Evolutionary conservation across 1,139 yeast genomes (phyloP), one percentile per base, ranked within the genome.

Genomic region (Tardiomyces depauwii): DNA sequence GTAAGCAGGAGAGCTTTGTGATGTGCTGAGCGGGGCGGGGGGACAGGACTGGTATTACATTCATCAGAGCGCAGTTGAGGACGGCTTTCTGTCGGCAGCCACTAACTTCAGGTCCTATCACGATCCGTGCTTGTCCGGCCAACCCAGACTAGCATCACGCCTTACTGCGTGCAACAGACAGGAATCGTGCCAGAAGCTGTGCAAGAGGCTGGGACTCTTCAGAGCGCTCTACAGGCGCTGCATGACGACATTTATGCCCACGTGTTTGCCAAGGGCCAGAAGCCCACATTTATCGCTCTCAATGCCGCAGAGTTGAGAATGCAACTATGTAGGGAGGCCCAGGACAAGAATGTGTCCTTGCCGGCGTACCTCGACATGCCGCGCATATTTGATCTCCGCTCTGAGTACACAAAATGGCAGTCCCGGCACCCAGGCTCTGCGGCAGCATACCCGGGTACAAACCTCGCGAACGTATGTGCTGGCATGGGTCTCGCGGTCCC

Each of bases 351-450:
- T 13, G 78, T 84, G 47, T 75, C 70, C 2, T 70, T 89, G 49
- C 96, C 96, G 0, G 70, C 76, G 2, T 86, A 82, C 59, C 67
- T 89, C 51, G 86, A 81, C 59, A 81, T 80, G 54, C 87, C 96
- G 1, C 71, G 80, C 42, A 73, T 83, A 25, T 87, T 85, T 65
- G 96, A 87, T 62, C 66, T 89, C 50, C 75, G 77, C 56, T 76
- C 73, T 49, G 96, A 88, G 62, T 86, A 75, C 60, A 61, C 73
- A 40, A 80, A 79, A 56, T 84, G 88, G 87, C 83, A 80, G 60
- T 67, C 71, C 10, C 79, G 78, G 55, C 77, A 74, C 51, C 82
- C 86, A 1, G 87, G 80, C 54, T 69, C 77, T 14, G 63, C 74
- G 48, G 63, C 74, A 48, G 67, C 76, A n/a, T 77, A 74, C 51